Percentiles rank a stretch among this genome's conserved stretches.
Evolutionary conservation across 345 rosid species (phyloP).

Genomic region (Ceriops zippeliana): DNA sequence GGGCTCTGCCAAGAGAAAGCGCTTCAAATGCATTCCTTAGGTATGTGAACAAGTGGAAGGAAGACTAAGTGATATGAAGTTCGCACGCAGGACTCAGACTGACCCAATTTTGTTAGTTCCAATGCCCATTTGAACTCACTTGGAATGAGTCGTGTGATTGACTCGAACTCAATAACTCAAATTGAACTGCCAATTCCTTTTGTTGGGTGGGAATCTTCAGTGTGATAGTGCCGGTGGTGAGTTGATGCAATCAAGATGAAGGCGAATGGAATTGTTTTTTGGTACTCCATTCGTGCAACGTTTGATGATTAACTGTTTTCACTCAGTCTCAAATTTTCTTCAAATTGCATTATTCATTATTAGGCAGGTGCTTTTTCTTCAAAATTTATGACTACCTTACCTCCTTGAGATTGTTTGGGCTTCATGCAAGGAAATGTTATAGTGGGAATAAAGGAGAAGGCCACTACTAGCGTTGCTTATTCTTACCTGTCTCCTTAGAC

Average conservation of each 20-base stretch:
- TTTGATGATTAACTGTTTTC: not conserved
- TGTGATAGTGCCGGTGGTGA: not conserved
- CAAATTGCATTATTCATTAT: too few species aligned
- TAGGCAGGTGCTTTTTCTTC: too few species aligned
- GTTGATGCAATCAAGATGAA: not conserved
- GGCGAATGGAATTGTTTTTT: not conserved
- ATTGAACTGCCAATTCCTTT: constrained; percentile 7
- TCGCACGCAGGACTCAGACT: not conserved
- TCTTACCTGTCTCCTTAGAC: too few species aligned
- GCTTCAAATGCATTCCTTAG: constrained; percentile 70
- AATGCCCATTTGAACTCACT: not conserved
- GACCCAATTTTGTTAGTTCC: not conserved
- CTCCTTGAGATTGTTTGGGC: too few species aligned
- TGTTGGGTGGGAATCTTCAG: constrained; percentile 6
- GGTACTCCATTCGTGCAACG: not conserved
- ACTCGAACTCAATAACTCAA: not conserved
- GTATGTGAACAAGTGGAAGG: constrained; percentile 93
- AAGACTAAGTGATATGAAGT: constrained; percentile 39
- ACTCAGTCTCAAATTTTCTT: too few species aligned
- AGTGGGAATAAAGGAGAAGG: too few species aligned
- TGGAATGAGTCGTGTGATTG: not conserved
- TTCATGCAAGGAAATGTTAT: too few species aligned
- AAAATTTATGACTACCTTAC: too few species aligned
- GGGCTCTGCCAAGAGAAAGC: constrained; percentile 77
- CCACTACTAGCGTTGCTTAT: too few species aligned